Evolutionary conservation across 2,329 filamentous ascomycete genomes (phyloP).

Genomic region (Alternaria gaisen): DNA sequence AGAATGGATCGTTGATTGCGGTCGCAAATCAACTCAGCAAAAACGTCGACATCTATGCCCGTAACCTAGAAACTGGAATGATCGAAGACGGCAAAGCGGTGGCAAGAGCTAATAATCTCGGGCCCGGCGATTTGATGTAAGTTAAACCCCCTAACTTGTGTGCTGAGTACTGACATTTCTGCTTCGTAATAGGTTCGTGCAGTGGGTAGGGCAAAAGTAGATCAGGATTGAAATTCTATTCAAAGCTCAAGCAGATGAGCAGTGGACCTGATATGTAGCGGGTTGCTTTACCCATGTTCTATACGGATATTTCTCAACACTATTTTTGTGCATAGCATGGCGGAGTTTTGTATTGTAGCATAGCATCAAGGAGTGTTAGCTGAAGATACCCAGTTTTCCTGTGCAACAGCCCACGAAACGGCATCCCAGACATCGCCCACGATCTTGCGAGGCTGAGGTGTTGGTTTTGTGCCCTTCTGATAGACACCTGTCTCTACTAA

Average conservation of each 20-base stretch:
- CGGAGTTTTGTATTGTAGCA: neutral
- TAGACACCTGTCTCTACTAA: slow-evolving; percentile 85
- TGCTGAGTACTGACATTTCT: neutral
- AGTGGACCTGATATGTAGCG: neutral
- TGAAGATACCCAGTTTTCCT: slow-evolving; percentile 54
- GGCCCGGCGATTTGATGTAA: slow-evolving; percentile 37
- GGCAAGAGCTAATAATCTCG: slow-evolving; percentile 37
- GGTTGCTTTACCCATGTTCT: neutral
- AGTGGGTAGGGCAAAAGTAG: slow-evolving; percentile 10
- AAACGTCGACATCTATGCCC: slow-evolving; percentile 68
- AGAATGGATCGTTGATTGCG: slow-evolving; percentile 69
- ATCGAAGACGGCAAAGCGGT: slow-evolving; percentile 59
- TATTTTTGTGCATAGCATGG: neutral
- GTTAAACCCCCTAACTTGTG: neutral
- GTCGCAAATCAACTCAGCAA: slow-evolving; percentile 70
- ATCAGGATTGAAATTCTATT: neutral
- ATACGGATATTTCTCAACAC: neutral
- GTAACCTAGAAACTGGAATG: slow-evolving; percentile 67
- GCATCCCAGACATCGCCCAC: slow-evolving; percentile 79
- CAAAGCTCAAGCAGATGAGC: neutral
- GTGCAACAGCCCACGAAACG: slow-evolving; percentile 76
- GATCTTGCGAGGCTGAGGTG: slow-evolving; percentile 69
- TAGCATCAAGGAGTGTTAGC: neutral
- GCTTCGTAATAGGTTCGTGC: slow-evolving; percentile 9
- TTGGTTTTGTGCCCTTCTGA: slow-evolving; percentile 62